phyloP scores from a whole-genome alignment of 1,284 basidiomycete species.

The Irpex sp. region DNA sequence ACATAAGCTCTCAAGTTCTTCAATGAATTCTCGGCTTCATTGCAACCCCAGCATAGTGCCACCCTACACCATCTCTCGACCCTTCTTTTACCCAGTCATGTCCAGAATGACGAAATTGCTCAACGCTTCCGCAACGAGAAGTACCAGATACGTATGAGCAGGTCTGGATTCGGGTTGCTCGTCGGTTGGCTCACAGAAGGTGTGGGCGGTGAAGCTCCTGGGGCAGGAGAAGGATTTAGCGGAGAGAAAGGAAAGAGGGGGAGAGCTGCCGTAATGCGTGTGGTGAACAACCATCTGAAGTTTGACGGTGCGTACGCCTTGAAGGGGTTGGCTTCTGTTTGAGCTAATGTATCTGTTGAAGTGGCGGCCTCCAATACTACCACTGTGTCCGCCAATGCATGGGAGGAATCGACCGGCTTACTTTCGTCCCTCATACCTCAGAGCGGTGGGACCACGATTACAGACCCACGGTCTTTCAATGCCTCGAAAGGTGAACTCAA shows the following conservation, averaged over 20 bases:
- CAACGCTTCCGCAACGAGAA: constrained; percentile 88
- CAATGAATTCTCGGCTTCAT: constrained; percentile 64
- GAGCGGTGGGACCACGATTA: constrained; percentile 35
- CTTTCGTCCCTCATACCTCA: constrained; percentile 75
- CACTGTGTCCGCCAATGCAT: constrained; percentile 55
- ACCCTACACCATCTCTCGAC: constrained; percentile 83
- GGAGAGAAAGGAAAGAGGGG: constrained; percentile 80
- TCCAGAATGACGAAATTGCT: constrained; percentile 80
- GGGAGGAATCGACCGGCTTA: constrained; percentile 83
- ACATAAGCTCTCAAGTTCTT: constrained; percentile 73
- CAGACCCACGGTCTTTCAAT: constrained; percentile 73
- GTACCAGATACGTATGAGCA: constrained; percentile 88
- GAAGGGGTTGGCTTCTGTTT: constrained; percentile 3
- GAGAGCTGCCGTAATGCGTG: constrained; percentile 83
- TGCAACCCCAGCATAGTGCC: constrained; percentile 68
- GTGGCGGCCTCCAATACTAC: constrained; percentile 72
- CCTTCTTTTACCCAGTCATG: constrained; percentile 81
- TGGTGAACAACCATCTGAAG: constrained; percentile 90
- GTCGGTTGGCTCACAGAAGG: constrained; percentile 97
- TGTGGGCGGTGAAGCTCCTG: constrained; percentile 80
- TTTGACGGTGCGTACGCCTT: constrained; percentile 71
- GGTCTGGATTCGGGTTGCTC: constrained; percentile 88
- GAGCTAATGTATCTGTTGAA: constrained; percentile 29
- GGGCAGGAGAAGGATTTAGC: constrained; percentile 78
- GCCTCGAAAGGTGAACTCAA: constrained; percentile 72